Percentiles rank a stretch among this genome's conserved stretches.
These are phyloP conservation scores for Haematococcus lacustris DNA, from an alignment of 139 green algal genomes.

Conservation along the genomic window DNA sequence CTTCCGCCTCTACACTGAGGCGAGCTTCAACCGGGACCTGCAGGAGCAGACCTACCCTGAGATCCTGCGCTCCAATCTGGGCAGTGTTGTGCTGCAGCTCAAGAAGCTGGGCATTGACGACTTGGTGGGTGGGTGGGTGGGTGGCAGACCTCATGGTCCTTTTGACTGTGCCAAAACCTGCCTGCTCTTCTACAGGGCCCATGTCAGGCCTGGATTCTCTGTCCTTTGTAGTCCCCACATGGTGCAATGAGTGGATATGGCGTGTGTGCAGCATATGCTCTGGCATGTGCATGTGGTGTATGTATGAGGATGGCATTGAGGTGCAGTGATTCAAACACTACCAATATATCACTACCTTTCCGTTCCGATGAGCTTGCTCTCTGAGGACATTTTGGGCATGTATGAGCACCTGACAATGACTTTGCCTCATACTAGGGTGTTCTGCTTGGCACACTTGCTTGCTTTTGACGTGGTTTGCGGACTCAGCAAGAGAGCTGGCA, in stretches of 20 bases:
- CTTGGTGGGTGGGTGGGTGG: conserved; percentile 62
- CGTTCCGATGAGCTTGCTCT: conserved; percentile 1
- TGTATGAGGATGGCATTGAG: background rate
- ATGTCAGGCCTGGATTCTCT: too few relatives aligned
- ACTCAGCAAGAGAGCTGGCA: background rate
- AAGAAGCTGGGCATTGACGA: conserved; percentile 99
- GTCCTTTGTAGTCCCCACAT: too few relatives aligned
- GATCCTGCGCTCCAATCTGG: conserved; percentile 97
- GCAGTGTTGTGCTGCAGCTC: conserved; percentile 93
- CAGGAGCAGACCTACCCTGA: conserved; percentile 99
- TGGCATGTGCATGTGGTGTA: background rate
- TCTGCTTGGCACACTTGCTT: too few relatives aligned
- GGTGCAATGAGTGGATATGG: too few relatives aligned
- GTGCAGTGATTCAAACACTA: background rate
- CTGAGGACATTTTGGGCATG: background rate
- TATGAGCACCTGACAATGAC: too few relatives aligned
- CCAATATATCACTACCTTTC: conserved; percentile 12
- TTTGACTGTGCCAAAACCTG: too few relatives aligned
- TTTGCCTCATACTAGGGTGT: too few relatives aligned
- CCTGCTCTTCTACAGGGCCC: too few relatives aligned
- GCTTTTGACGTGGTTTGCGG: background rate
- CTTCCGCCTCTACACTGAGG: conserved; percentile 97
- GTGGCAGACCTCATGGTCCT: too few relatives aligned
- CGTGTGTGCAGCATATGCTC: too few relatives aligned
- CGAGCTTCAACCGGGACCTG: conserved; percentile 91